Evolutionary conservation across 257 asterid species (phyloP), one percentile per base, ranked within the genome.

Genomic region (Knoxia roxburghii): DNA sequence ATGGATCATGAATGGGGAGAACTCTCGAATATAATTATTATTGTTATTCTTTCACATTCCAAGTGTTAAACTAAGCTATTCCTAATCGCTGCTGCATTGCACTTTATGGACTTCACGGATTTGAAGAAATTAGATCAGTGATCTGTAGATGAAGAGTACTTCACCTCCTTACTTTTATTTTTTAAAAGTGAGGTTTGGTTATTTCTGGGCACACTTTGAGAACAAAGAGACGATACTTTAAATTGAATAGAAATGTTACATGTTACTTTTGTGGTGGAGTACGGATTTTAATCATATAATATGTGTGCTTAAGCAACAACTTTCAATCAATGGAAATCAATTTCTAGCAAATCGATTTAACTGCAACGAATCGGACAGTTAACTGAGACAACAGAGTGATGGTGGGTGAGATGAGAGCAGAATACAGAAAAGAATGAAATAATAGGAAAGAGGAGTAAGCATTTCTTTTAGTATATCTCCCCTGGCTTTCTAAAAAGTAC

Each of bases 1-100:
- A 7, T 27, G 69, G 67, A 55, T 71, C 64, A 39, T 63, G 69
- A 37, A 30, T 27, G 56, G 49, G 20, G 27, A n/a, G 35, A 57
- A 11, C 48, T 40, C 2, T 30, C 37, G 55, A 39, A 39, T 40
- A 21, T 48, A n/a, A n/a, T 29, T 11, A 29, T 17, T n/a, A n/a
- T 14, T 37, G 48, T 0, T 20, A 26, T 17, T 26, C 24, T 68
- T 35, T 21, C 7, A 10, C 18, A 32, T 10, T 30, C 41, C 0
- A 6, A 32, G 26, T 58, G 45, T 20, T 6, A 32, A 57, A 56
- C 9, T 29, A 5, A 57, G 17, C 6, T 11, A 32, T 65, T 11
- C 12, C 43, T 26, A 32, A n/a, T 7, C 1, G 49, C 9, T 33
- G 40, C 63, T 57, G 63, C 24, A 18, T 32, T 48, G 58, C 56